Base-by-base conservation (phyloP, 345 rosid genomes). In the Ricinus communis region DNA sequence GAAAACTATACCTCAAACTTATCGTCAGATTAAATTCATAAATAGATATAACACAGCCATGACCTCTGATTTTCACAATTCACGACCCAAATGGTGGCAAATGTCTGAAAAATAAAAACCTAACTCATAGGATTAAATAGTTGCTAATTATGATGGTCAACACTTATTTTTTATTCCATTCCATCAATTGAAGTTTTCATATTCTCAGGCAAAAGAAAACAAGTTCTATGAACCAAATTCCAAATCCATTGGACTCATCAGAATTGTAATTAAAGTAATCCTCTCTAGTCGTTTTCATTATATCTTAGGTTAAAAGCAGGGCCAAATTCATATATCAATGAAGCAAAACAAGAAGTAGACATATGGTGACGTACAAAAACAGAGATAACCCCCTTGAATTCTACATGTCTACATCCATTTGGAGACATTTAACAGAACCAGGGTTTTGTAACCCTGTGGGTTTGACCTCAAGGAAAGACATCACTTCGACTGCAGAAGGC, bases 371-470 rank as follows among this genome's bases (percentile, higher is more conserved):
- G 13, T 56, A 56, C 61, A 56, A 56, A 56, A 56, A 56, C 36
- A 56, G 61, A 25, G 7, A 60, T 19, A 60, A 36, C 19, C 46
- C 46, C 22, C 15, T n/a, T n/a, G n/a, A n/a, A n/a, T n/a, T 15
- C 15, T 9, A 3, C 22, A 19, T 11, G 19, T 1, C 12, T 19
- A 5, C 3, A 11, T 60, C 65, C 65, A 36, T 8, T 60, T 60
- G 65, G 65, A 60, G 65, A 60, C 65, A 60, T 33, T 60, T 19
- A 24, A 36, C 27, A 36, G 46, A 36, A 60, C 27, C 46, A 19
- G n/a, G 8, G 18, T 25, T 56, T 56, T 25, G 13, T 15, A 30
- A 5, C 10, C 33, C 36, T n/a, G 13, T 21, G 22, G 15, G 41
- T 58, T 58, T 16, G 41, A 16, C 62, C 22, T 30, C 4, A 30